Percentiles rank a stretch among this genome's conserved stretches.
These are phyloP conservation scores for Herpetomonas tarakana DNA, from an alignment of 208 protist genomes.

Conservation along the genomic window DNA sequence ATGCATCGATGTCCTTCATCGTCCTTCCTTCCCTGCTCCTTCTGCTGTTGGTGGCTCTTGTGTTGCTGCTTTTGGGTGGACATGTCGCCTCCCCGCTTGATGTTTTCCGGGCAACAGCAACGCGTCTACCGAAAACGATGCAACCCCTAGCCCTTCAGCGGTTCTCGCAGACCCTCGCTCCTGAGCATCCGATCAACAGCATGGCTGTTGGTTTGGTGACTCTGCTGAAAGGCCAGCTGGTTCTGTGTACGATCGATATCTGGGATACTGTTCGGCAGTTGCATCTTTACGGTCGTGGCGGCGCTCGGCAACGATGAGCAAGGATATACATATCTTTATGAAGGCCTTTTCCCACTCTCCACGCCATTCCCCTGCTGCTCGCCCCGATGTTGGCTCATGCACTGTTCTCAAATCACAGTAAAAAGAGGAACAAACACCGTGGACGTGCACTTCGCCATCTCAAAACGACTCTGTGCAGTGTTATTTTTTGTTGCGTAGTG, in stretches of 20 bases:
- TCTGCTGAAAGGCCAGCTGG: constrained; percentile 7
- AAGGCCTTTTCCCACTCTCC: too few species aligned
- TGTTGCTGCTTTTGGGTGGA: neutral
- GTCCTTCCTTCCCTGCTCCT: neutral
- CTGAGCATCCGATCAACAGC: constrained; percentile 16
- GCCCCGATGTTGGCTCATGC: too few species aligned
- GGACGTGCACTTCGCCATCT: too few species aligned
- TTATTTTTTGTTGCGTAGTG: too few species aligned
- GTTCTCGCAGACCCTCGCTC: constrained; percentile 11
- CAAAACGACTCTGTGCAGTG: too few species aligned
- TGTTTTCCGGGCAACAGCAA: neutral
- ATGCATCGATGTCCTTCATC: neutral
- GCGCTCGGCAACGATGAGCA: neutral
- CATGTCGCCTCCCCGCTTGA: too few species aligned
- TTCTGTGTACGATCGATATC: constrained; percentile 27
- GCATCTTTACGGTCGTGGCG: constrained; percentile 4
- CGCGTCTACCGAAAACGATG: constrained; percentile 11
- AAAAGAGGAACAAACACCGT: too few species aligned
- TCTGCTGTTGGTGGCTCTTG: neutral
- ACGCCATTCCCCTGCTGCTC: too few species aligned
- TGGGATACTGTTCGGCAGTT: constrained; percentile 22
- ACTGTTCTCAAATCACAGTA: too few species aligned
- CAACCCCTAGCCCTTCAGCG: constrained; percentile 18
- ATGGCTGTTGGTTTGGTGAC: constrained; percentile 16
- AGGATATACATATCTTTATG: too few species aligned